Conservation (phyloP, 2,329 filamentous ascomycete genomes). For the Hysterium pulicare region DNA sequence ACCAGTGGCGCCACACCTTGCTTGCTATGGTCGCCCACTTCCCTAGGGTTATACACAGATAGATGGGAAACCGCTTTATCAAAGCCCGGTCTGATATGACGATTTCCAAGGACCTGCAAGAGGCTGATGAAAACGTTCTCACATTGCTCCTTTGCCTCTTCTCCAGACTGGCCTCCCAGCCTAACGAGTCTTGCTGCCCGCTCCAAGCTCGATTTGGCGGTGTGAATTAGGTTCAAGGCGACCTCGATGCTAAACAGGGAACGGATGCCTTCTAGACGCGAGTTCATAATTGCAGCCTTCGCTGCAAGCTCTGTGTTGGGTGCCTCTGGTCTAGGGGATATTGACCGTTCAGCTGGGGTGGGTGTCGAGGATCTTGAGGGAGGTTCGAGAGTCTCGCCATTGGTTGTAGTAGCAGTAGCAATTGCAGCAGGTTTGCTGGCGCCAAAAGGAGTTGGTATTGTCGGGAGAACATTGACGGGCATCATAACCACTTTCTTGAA, state of each 20-base stretch:
- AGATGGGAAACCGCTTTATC: conserved; percentile 89
- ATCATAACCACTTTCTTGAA: conserved; percentile 99
- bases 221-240: conserved; percentile 82
- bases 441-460: conserved; percentile 44
- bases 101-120: conserved; percentile 76
- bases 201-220: conserved; percentile 83
- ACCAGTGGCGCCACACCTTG: conserved; percentile 84
- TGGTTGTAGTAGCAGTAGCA: conserved; percentile 18
- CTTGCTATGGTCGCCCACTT: conserved; percentile 68
- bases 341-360: conserved; percentile 31
- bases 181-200: conserved; percentile 78
- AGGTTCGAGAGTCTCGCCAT: conserved; percentile 29
- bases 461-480: conserved; percentile 86
- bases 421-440: conserved; percentile 37
- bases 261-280: conserved; percentile 88
- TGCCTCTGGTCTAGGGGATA: conserved; percentile 53
- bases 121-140: conserved; percentile 82
- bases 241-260: conserved; percentile 96
- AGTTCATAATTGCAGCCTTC: conserved; percentile 97
- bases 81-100: conserved; percentile 90
- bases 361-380: conserved; percentile 36
- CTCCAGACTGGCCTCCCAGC: conserved; percentile 74
- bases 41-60: conserved; percentile 84
- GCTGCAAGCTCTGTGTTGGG: conserved; percentile 90
- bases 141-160: conserved; percentile 84